A percentile compares a stretch with the other conserved stretches of the same genome.
phyloP scores from a whole-genome alignment of 140 eudicot genomes.

The Ambrosia hybrid region DNA sequence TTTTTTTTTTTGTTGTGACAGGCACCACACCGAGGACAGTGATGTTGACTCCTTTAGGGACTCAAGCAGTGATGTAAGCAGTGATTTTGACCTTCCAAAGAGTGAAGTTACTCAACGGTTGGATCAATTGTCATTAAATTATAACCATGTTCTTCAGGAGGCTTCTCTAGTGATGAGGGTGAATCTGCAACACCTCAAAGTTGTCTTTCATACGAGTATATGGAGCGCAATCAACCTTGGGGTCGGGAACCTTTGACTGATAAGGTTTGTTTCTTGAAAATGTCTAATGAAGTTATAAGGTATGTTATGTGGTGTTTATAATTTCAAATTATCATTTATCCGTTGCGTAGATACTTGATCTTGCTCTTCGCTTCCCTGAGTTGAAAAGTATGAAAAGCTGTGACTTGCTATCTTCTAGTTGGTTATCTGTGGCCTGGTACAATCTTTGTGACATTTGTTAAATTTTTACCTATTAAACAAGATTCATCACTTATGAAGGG shows the following conservation, averaged over 20 bases:
- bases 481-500: neutral
- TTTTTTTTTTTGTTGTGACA: constrained; percentile 29
- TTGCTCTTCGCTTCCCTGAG: constrained; percentile 43
- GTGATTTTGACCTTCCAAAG: constrained; percentile 63
- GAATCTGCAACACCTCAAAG: constrained; percentile 65
- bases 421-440: constrained; percentile 98
- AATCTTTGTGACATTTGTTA: neutral
- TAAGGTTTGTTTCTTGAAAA: constrained; percentile 45
- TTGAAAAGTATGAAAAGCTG: constrained; percentile 35
- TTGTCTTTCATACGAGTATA: constrained; percentile 66
- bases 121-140: constrained; percentile 50
- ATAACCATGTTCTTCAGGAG: constrained; percentile 62
- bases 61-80: constrained; percentile 75
- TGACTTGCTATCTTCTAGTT: constrained; percentile 54
- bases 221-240: constrained; percentile 78
- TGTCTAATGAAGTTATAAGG: neutral
- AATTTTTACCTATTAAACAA: neutral
- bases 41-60: constrained; percentile 70
- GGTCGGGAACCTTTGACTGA: constrained; percentile 86
- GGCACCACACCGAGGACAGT: constrained; percentile 75
- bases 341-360: constrained; percentile 44
- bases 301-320: neutral
- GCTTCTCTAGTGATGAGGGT: constrained; percentile 86
- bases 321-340: neutral
- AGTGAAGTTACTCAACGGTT: constrained; percentile 40